phyloP scores from a whole-genome alignment of 495 filamentous ascomycete genomes.

The Platismatia glauca region DNA sequence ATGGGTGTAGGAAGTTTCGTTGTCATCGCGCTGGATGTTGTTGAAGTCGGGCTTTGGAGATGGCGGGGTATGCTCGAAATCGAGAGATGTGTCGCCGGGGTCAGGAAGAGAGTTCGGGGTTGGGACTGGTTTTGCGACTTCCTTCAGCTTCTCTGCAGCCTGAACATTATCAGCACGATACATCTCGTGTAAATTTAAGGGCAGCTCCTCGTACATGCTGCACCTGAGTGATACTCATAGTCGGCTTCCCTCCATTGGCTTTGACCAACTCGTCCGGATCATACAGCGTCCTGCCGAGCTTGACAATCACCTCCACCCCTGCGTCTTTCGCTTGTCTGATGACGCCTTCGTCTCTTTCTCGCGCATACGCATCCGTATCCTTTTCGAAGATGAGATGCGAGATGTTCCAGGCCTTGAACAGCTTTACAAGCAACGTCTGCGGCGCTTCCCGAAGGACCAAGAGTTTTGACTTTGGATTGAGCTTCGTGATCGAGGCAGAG shows the following conservation, averaged over 20 bases:
- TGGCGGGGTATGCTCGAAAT: conserved; percentile 44
- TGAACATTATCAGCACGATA: conserved; percentile 5
- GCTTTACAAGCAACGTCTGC: conserved; percentile 54
- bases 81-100: conserved; percentile 48
- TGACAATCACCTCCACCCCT: conserved; percentile 53
- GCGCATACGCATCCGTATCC: conserved; percentile 61
- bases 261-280: conserved; percentile 56
- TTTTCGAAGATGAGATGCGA: conserved; percentile 67
- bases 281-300: conserved; percentile 54
- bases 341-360: conserved; percentile 48
- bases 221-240: conserved; percentile 59
- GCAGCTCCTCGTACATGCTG: conserved; percentile 32
- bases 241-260: conserved; percentile 55
- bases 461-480: conserved; percentile 57
- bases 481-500: conserved; percentile 48
- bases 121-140: conserved; percentile 46
- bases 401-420: conserved; percentile 59
- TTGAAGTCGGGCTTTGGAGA: conserved; percentile 46
- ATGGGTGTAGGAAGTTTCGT: conserved; percentile 44
- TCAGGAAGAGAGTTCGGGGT: conserved; percentile 47
- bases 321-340: conserved; percentile 47
- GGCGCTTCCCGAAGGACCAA: conserved; percentile 60
- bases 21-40: conserved; percentile 33
- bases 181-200: neutral
- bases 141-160: conserved; percentile 40